Conservation (phyloP, 2,329 filamentous ascomycete species). For the Chrysoporthe cubensis region DNA sequence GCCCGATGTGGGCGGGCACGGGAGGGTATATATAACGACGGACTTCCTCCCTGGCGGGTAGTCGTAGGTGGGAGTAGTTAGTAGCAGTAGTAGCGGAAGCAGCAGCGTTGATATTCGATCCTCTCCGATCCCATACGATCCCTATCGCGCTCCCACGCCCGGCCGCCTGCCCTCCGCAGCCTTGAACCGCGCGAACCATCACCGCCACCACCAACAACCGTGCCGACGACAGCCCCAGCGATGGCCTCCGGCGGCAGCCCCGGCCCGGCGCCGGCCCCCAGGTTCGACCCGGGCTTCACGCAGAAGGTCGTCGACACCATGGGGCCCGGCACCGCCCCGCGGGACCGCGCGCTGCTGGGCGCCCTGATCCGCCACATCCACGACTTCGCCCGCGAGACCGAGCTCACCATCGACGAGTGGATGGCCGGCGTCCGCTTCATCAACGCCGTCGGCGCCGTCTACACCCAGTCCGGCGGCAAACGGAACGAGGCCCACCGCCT, state of each 20-base stretch:
- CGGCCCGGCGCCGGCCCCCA: not conserved
- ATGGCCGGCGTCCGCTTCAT: conserved; percentile 59
- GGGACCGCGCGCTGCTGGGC: conserved; percentile 57
- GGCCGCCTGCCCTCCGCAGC: too few species aligned
- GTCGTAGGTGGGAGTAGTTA: too few species aligned
- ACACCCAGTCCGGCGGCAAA: conserved; percentile 45
- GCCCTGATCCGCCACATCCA: conserved; percentile 63
- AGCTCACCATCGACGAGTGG: conserved; percentile 67
- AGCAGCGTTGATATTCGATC: too few species aligned
- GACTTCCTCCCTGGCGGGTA: too few species aligned
- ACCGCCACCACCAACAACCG: too few species aligned
- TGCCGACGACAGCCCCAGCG: not conserved
- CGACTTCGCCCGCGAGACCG: conserved; percentile 65
- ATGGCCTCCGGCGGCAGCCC: not conserved
- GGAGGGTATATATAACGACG: too few species aligned
- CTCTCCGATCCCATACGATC: too few species aligned
- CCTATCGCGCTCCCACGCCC: not conserved
- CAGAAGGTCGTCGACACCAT: conserved; percentile 62
- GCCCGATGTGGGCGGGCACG: too few species aligned
- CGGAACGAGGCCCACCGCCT: conserved; percentile 67
- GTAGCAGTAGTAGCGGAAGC: too few species aligned
- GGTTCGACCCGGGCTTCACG: conserved; percentile 51
- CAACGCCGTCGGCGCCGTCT: conserved; percentile 65
- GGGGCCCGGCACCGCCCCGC: conserved; percentile 60
- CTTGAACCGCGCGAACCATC: too few species aligned